Evolutionary conservation across 805 yeast species (phyloP).

Genomic region (Candida namnaoensis): DNA sequence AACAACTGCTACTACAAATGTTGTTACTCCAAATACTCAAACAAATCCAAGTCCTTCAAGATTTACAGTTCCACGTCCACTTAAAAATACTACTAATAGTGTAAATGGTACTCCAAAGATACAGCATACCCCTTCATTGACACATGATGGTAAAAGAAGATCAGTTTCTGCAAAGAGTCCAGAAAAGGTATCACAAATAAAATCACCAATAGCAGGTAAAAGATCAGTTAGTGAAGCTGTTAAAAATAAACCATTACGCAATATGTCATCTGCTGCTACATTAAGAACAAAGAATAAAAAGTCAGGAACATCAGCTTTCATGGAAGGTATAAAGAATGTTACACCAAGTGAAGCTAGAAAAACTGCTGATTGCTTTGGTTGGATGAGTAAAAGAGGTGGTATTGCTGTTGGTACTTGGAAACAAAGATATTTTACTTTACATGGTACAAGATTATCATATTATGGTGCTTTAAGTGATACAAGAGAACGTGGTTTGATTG

Average conservation of each 20-base stretch:
- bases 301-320: slow-evolving; percentile 68
- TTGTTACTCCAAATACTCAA: slow-evolving; percentile 5
- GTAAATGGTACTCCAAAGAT: slow-evolving; percentile 9
- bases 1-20: slow-evolving; percentile 11
- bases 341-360: slow-evolving; percentile 73
- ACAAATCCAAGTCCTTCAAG: not conserved
- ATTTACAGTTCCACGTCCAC: not conserved
- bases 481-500: slow-evolving; percentile 87
- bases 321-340: slow-evolving; percentile 76
- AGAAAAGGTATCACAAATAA: slow-evolving; percentile 7
- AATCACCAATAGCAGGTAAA: slow-evolving; percentile 18
- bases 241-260: slow-evolving; percentile 41
- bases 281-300: slow-evolving; percentile 32
- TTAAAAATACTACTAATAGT: slow-evolving; percentile 13
- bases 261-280: slow-evolving; percentile 41
- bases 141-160: slow-evolving; percentile 31
- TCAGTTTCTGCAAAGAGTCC: slow-evolving; percentile 38
- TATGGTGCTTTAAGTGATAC: slow-evolving; percentile 71
- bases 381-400: slow-evolving; percentile 93
- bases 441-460: slow-evolving; percentile 89
- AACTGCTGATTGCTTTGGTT: slow-evolving; percentile 75
- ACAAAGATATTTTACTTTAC: slow-evolving; percentile 72
- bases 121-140: slow-evolving; percentile 2
- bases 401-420: slow-evolving; percentile 88
- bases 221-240: slow-evolving; percentile 42